Conservation (phyloP, 2,329 filamentous ascomycete species). For the Colletotrichum tropicale region DNA sequence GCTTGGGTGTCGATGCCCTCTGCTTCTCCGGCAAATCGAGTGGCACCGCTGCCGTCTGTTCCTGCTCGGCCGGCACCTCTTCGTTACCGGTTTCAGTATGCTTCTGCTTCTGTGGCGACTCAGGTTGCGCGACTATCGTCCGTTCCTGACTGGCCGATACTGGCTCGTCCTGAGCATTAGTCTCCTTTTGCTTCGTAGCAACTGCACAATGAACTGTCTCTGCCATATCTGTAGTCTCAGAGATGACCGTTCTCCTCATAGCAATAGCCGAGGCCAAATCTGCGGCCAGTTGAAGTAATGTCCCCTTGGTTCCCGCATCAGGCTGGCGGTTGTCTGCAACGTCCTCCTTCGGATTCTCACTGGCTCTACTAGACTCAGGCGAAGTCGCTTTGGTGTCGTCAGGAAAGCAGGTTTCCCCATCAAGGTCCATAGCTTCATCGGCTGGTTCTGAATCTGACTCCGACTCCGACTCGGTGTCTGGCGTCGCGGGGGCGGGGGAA, state of each 20-base stretch:
- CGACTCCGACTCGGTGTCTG: background rate
- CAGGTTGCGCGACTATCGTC: background rate
- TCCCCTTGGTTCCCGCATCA: background rate
- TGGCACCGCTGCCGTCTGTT: background rate
- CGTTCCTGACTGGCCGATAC: background rate
- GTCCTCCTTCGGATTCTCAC: background rate
- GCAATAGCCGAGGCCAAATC: background rate
- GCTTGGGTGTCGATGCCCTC: background rate
- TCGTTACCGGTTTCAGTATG: background rate
- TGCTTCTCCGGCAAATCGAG: background rate
- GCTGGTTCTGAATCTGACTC: background rate
- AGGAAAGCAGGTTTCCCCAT: constrained; percentile 11
- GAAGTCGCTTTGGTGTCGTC: constrained; percentile 11
- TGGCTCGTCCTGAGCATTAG: background rate
- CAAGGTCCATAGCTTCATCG: background rate
- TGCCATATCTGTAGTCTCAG: background rate
- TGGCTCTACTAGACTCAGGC: background rate
- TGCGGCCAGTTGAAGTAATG: background rate
- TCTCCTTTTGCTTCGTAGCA: background rate
- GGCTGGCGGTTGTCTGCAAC: background rate
- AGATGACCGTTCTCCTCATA: background rate
- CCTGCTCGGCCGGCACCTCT: background rate
- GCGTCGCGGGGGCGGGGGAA: background rate
- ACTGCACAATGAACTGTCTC: background rate
- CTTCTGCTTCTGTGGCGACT: background rate